Conservation (phyloP, 2,329 filamentous ascomycete genomes). For the Xylaria sp. region DNA sequence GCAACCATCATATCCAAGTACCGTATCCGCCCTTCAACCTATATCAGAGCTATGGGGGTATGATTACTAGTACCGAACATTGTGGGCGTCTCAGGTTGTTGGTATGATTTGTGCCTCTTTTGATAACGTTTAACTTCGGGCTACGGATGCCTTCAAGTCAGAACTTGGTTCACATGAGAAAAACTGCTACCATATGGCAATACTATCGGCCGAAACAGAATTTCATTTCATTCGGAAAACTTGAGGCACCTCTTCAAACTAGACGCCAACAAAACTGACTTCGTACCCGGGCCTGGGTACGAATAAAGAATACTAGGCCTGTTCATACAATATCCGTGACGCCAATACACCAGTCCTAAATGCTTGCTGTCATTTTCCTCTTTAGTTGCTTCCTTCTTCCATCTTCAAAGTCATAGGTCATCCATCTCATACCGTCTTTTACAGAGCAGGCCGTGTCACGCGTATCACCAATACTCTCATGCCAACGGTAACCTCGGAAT, state of each 20-base stretch:
- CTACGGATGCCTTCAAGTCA: neutral
- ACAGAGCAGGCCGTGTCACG: neutral
- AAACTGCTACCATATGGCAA: neutral
- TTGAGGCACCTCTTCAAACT: constrained; percentile 28
- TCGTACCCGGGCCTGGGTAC: constrained; percentile 24
- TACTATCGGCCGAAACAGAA: constrained; percentile 13
- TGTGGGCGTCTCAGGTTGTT: neutral
- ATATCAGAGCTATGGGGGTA: no score
- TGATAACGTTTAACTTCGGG: neutral
- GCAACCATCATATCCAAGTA: neutral
- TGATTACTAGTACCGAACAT: neutral
- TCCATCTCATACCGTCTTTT: neutral
- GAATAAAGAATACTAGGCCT: constrained; percentile 30
- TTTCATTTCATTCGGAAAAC: constrained; percentile 31
- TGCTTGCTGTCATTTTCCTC: constrained; percentile 32
- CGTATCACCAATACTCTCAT: neutral
- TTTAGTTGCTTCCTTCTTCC: constrained; percentile 7
- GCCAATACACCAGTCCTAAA: constrained; percentile 39
- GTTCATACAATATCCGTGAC: constrained; percentile 41
- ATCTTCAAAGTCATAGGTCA: constrained; percentile 5
- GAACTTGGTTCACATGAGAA: constrained; percentile 1
- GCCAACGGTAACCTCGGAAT: constrained; percentile 6
- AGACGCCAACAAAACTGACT: constrained; percentile 28
- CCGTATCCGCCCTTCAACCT: neutral
- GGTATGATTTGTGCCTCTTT: neutral